Evolutionary conservation across 139 green algal genomes (phyloP), one percentile per base, ranked within the genome.

Genomic region (Limnomonas spitsbergensis): DNA sequence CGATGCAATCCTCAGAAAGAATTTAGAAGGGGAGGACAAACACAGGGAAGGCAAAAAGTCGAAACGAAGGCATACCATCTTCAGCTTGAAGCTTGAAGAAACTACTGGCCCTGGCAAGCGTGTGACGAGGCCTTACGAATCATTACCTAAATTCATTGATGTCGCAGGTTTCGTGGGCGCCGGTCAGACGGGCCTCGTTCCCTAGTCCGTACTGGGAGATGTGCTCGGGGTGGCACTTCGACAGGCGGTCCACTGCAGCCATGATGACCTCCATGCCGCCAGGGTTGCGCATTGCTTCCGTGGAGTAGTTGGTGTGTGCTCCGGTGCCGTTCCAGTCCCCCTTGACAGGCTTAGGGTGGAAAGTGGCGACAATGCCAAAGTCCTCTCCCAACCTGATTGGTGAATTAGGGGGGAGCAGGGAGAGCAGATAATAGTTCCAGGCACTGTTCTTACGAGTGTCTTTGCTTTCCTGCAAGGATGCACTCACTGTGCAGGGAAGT

Each of bases 271-370:
- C 67, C 89, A 96, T 95, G 85, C 93, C 93, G 66, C 93, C 93
- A 2, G 90, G 86, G 68, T 90, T 81, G 61, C 93, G 87, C 93
- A 97, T 97, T 66, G 40, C 76, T 81, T 91, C 81, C 52, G 93
- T 97, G 24, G 91, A 96, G 88, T 93, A 97, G 89, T 97, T 97
- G 87, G 93, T 97, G 92, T 97, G 93, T 1, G 88, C 93, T 66
- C 93, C 93, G 53, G 93, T 92, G 72, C 93, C 93, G 81, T 95
- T 95, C 93, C 93, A 97, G 89, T 97, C 92, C 35, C 92, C 93
- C 86, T 92, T 92, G 3, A 97, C 80, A 39, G 93, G 93, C 93
- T 97, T 97, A 84, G 93, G 92, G 69, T 91, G 78, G 79, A 97
- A 95, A 76, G 92, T 97, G 86, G 61, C 82, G 7, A 90, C 77